These are phyloP conservation scores for Mycena indigotica DNA, from an alignment of 768 basidiomycete species.

Conservation along the genomic window DNA sequence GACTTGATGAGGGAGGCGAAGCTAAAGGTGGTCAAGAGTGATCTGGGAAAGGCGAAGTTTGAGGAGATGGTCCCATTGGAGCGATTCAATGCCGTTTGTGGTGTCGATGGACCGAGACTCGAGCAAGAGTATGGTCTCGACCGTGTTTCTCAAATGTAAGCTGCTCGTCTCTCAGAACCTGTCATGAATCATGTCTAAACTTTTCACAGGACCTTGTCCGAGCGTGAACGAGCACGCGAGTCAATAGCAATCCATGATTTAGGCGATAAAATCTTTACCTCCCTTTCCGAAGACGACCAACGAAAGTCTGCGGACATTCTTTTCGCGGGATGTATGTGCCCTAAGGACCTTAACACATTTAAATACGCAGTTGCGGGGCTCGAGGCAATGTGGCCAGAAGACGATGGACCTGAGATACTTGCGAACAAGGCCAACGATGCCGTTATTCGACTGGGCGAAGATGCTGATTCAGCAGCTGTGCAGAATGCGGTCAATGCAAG, in stretches of 20 bases:
- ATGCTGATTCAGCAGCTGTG: slow-evolving; percentile 12
- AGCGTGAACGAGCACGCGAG: not conserved
- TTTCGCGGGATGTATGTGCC: slow-evolving; percentile 32
- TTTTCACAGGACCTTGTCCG: not conserved
- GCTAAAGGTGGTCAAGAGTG: not conserved
- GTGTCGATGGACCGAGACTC: not conserved
- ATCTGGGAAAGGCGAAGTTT: not conserved
- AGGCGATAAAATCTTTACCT: slow-evolving; percentile 1
- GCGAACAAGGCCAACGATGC: too few relatives aligned
- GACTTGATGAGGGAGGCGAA: not conserved
- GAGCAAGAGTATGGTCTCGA: not conserved
- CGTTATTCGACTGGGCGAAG: slow-evolving; percentile 7
- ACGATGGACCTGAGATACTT: too few relatives aligned
- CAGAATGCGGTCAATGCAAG: slow-evolving; percentile 25
- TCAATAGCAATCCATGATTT: not conserved
- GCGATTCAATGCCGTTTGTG: not conserved
- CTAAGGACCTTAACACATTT: slow-evolving; percentile 36
- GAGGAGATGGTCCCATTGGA: not conserved
- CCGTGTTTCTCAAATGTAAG: not conserved
- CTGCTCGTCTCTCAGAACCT: not conserved
- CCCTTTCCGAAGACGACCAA: not conserved
- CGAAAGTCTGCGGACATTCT: slow-evolving; percentile 16
- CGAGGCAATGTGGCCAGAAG: slow-evolving; percentile 18
- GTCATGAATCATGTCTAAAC: not conserved
- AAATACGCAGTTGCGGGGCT: too few relatives aligned